phyloP scores from a whole-genome alignment of 495 filamentous ascomycete species.

The Aspergillus mulundensis region DNA sequence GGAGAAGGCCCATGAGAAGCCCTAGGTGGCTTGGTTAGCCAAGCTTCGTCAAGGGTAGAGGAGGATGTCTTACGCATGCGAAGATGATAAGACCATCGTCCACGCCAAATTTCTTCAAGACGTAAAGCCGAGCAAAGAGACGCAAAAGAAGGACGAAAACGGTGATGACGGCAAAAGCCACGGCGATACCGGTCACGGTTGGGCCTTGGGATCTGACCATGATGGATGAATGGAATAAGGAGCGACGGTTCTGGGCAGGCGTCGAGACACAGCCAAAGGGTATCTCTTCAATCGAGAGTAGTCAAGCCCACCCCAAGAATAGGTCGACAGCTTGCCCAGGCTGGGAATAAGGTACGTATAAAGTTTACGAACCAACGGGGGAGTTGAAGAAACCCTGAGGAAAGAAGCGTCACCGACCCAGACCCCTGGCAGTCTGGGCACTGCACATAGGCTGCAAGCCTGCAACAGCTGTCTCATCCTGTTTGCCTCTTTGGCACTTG shows the following conservation, averaged over 20 bases:
- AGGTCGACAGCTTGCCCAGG: not conserved
- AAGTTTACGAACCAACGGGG: not conserved
- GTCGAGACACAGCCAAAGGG: not conserved
- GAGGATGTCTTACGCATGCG: slow-evolving; percentile 28
- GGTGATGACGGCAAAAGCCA: slow-evolving; percentile 33
- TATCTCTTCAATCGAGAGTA: not conserved
- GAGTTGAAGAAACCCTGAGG: not conserved
- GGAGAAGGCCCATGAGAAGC: slow-evolving; percentile 36
- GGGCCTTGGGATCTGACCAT: slow-evolving; percentile 29
- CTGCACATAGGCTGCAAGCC: not conserved
- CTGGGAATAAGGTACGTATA: not conserved
- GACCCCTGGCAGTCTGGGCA: not conserved
- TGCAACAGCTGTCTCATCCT: not conserved
- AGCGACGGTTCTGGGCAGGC: not conserved
- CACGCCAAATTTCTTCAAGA: slow-evolving; percentile 29
- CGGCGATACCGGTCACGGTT: slow-evolving; percentile 25
- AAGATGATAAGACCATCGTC: slow-evolving; percentile 38
- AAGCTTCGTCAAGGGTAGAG: not conserved
- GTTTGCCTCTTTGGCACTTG: not conserved
- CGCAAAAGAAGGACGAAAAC: slow-evolving; percentile 33
- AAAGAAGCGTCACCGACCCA: not conserved
- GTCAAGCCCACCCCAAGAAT: not conserved
- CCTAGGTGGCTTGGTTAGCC: too few relatives aligned
- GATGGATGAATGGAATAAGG: not conserved
- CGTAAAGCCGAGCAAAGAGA: slow-evolving; percentile 34